These are phyloP conservation scores for Aureobasidium zeae DNA, from an alignment of 2,329 filamentous ascomycete species.

Conservation along the genomic window DNA sequence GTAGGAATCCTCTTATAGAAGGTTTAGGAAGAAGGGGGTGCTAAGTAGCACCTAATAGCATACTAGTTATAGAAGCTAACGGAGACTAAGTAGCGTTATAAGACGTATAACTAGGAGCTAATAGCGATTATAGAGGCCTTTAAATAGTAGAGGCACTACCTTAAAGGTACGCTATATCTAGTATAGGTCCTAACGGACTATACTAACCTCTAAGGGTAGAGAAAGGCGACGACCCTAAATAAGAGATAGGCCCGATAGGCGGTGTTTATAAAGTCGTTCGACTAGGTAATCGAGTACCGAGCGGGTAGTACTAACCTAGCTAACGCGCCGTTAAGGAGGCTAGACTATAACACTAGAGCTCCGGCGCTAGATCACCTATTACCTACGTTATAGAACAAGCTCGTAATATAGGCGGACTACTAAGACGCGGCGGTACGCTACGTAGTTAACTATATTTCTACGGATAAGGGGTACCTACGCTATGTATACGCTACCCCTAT, in stretches of 20 bases:
- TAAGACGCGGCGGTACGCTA: not conserved
- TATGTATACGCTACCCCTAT: not conserved
- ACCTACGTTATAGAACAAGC: too few species aligned
- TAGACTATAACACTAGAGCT: constrained; percentile 2
- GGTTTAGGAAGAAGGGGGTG: not conserved
- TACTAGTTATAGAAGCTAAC: constrained; percentile 13
- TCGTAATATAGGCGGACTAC: not conserved
- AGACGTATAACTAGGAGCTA: constrained; percentile 17
- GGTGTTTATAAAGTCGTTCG: constrained; percentile 8
- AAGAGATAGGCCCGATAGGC: constrained; percentile 12
- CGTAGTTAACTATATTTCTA: not conserved
- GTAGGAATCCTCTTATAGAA: constrained; percentile 13
- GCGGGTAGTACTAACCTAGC: constrained; percentile 8
- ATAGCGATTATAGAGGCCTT: constrained; percentile 17
- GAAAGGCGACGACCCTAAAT: constrained; percentile 9
- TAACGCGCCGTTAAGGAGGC: constrained; percentile 8
- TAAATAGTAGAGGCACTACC: constrained; percentile 15
- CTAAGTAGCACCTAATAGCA: constrained; percentile 3
- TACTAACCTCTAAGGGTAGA: constrained; percentile 16
- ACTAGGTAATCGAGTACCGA: constrained; percentile 15
- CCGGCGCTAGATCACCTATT: not conserved
- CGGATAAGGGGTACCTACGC: not conserved
- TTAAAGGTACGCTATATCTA: not conserved
- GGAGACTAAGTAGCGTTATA: constrained; percentile 13
- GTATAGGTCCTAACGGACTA: not conserved